These are phyloP conservation scores for Colletotrichum somersetense DNA, from an alignment of 2,329 filamentous ascomycete genomes.

Conservation along the genomic window DNA sequence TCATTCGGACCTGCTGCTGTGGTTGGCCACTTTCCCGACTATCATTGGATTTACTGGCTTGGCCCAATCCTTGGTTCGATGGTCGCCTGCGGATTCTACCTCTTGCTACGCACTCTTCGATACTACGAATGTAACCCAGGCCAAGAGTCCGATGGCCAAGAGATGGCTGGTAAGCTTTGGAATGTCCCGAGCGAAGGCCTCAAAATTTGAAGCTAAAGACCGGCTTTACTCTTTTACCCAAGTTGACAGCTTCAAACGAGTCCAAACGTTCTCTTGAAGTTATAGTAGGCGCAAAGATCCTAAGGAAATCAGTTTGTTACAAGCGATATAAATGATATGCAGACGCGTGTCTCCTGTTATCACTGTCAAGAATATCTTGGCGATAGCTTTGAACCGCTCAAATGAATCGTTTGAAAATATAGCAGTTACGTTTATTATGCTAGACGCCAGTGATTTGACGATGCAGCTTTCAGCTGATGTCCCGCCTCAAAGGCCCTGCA, in stretches of 20 bases:
- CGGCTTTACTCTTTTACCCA: not conserved
- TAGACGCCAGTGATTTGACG: no score
- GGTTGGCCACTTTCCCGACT: slow-evolving; percentile 54
- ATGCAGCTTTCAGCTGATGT: no score
- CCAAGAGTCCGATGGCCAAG: slow-evolving; percentile 55
- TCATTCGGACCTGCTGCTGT: slow-evolving; percentile 64
- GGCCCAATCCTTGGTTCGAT: slow-evolving; percentile 64
- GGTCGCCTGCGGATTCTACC: slow-evolving; percentile 64
- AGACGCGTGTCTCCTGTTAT: no score
- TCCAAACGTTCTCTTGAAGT: not conserved
- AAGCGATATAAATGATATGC: no score
- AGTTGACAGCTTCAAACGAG: no score
- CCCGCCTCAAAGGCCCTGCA: not conserved
- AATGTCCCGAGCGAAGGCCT: not conserved
- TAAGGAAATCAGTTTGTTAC: not conserved
- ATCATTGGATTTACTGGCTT: slow-evolving; percentile 69
- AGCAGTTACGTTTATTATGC: not conserved
- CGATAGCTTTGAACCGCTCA: no score
- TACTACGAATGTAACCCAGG: slow-evolving; percentile 65
- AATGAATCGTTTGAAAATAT: no score
- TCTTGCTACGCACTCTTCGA: slow-evolving; percentile 63
- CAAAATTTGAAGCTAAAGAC: not conserved
- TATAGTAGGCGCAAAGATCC: not conserved
- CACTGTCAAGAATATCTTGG: no score
- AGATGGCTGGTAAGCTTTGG: not conserved